Evolutionary conservation across 2,329 filamentous ascomycete genomes (phyloP).

Genomic region (Metarhizium album): DNA sequence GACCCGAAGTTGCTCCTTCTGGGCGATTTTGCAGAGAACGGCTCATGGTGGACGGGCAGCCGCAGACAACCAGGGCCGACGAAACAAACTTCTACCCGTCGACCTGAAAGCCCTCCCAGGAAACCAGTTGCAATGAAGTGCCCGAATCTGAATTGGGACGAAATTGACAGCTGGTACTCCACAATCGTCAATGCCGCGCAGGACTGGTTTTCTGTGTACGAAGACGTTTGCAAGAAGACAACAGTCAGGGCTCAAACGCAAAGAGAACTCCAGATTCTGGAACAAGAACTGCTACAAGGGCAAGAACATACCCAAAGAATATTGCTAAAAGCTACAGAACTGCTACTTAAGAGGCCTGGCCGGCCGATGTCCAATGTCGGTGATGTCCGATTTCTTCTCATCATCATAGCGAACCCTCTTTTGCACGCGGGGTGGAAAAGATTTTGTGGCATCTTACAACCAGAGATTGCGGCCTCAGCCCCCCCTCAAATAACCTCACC

Average conservation of each 20-base stretch:
- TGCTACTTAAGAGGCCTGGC: conserved; percentile 68
- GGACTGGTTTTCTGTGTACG: conserved; percentile 52
- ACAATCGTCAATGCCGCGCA: conserved; percentile 55
- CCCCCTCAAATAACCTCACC: background rate
- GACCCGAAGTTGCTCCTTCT: conserved; percentile 66
- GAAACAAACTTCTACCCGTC: background rate
- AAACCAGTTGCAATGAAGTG: background rate
- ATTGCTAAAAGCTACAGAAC: conserved; percentile 69
- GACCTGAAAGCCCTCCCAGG: conserved; percentile 3
- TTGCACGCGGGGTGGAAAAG: conserved; percentile 38
- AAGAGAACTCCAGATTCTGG: conserved; percentile 31
- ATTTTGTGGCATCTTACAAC: conserved; percentile 31
- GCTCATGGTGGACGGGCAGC: conserved; percentile 68
- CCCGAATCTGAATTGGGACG: conserved; percentile 65
- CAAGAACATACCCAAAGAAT: conserved; percentile 59
- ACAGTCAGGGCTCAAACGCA: conserved; percentile 23
- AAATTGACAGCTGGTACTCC: conserved; percentile 65
- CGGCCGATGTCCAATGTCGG: conserved; percentile 55
- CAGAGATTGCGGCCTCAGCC: conserved; percentile 10
- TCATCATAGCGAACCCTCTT: conserved; percentile 70
- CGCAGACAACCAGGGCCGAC: conserved; percentile 1
- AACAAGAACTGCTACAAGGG: conserved; percentile 39
- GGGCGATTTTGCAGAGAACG: conserved; percentile 71
- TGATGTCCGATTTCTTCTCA: conserved; percentile 66
- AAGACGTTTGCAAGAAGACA: conserved; percentile 29